Base-by-base conservation (phyloP, 495 filamentous ascomycete genomes). In the Penicillium mononematosum region DNA sequence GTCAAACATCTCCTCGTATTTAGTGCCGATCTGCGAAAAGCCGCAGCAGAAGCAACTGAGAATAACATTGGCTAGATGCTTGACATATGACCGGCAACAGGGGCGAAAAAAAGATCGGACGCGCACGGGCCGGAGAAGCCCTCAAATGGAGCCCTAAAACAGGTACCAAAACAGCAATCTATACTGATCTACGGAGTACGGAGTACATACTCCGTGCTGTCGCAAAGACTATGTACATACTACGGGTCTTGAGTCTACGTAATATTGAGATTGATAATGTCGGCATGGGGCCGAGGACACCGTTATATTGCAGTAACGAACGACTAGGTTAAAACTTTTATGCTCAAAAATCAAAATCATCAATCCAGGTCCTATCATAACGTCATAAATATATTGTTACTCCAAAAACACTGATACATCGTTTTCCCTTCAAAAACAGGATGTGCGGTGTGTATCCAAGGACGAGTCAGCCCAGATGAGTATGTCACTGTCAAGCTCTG, bases 371-470 rank as follows among this genome's bases (percentile, higher is more conserved):
- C 56, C 55, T 58, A 63, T 75, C 68, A 64, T 69, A 71, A 71
- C 61, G 59, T 75, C 73, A 65, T 74, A 60, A 74, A 60, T 41
- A 65, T 70, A 68, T 59, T 54, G 57, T 62, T 62, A 46, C 60
- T 50, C 52, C 58, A 60, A 53, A 53, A 50, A 48, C 51, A 45
- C 56, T 53, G 61, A 62, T 62, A 62, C 63, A 66, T 61, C 45
- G 34, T 56, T 58, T 44, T 61, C 36, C 46, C 50, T 50, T 27
- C 55, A 44, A 38, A 31, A 22, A 53, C 32, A 44, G 20, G 44
- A 50, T 25, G 39, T 51, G 47, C 58, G 32, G 47, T 4, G 5
- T 31, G 9, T 44, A 48, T 27, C 45, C 39, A 36, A 41, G 39
- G 31, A 50, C 24, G 34, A 31, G 29, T 32, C 55, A 20, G 27